Evolutionary conservation across 257 asterid genomes (phyloP).

Genomic region (Capsicum baccatum): DNA sequence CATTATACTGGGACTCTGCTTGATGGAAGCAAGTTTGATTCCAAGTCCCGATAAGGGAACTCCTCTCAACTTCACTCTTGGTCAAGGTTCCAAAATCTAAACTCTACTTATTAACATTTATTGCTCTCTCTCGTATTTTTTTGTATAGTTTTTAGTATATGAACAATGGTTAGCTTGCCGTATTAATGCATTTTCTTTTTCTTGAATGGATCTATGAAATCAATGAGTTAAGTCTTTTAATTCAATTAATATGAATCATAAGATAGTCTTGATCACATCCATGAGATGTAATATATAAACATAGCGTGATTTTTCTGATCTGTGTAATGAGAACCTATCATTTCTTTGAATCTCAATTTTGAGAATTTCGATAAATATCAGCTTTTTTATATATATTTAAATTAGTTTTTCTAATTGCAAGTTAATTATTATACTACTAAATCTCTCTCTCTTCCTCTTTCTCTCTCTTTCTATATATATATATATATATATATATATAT

Average conservation of each 20-base stretch:
- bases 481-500: too few relatives aligned
- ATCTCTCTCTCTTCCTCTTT: neutral
- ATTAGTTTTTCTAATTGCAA: neutral
- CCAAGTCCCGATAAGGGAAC: conserved; percentile 64
- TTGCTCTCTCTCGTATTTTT: neutral
- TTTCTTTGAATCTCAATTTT: neutral
- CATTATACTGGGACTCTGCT: conserved; percentile 73
- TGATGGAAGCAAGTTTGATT: conserved; percentile 75
- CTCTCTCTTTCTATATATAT: too few relatives aligned
- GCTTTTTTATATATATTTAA: neutral
- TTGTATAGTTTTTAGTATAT: neutral
- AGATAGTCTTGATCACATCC: neutral
- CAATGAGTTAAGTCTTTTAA: neutral
- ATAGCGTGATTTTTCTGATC: neutral
- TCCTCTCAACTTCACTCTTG: conserved; percentile 68
- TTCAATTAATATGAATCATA: neutral
- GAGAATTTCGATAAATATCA: neutral
- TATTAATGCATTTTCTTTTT: neutral
- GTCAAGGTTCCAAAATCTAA: conserved; percentile 58
- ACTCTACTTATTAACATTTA: neutral
- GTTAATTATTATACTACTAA: neutral
- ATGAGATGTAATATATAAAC: conserved; percentile 1
- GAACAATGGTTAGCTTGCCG: neutral
- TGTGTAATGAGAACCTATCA: neutral
- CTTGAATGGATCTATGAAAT: neutral